Evolutionary conservation across 805 yeast species (phyloP).

Genomic region (Saitoella complicata): DNA sequence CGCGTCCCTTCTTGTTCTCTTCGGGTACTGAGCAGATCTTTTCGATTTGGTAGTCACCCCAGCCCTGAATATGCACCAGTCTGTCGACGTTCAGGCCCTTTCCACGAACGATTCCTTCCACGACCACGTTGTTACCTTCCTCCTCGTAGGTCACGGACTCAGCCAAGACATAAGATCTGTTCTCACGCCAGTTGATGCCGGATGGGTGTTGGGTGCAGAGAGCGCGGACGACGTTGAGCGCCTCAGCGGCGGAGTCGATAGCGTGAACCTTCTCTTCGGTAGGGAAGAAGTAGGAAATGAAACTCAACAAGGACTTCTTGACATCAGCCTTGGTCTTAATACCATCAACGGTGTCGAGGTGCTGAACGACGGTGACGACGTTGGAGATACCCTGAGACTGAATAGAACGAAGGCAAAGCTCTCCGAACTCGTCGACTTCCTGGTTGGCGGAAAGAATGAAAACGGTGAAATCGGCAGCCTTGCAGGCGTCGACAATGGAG

Average conservation of each 20-base stretch:
- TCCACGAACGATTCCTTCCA: slow-evolving; percentile 82
- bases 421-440: slow-evolving; percentile 78
- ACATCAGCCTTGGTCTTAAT: slow-evolving; percentile 62
- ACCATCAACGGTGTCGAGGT: slow-evolving; percentile 49
- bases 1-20: slow-evolving; percentile 20
- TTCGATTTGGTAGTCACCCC: slow-evolving; percentile 73
- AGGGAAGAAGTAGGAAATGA: slow-evolving; percentile 64
- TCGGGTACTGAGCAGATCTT: slow-evolving; percentile 34
- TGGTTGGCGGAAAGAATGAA: slow-evolving; percentile 76
- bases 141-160: slow-evolving; percentile 36
- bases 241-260: slow-evolving; percentile 50
- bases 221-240: slow-evolving; percentile 53
- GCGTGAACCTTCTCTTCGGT: slow-evolving; percentile 61
- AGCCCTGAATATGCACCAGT: slow-evolving; percentile 71
- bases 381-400: slow-evolving; percentile 86
- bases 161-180: slow-evolving; percentile 76
- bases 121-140: slow-evolving; percentile 19
- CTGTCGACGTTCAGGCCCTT: slow-evolving; percentile 50
- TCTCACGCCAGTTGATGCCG: slow-evolving; percentile 78
- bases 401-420: slow-evolving; percentile 72
- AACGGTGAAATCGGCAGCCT: slow-evolving; percentile 74
- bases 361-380: slow-evolving; percentile 62
- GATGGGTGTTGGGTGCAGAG: slow-evolving; percentile 79
- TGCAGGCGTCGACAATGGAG: slow-evolving; percentile 68
- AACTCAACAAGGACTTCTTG: slow-evolving; percentile 45